Percentiles rank a stretch among this genome's conserved stretches.
phyloP scores from a whole-genome alignment of 2,329 filamentous ascomycete genomes.

The Fusarium redolens region DNA sequence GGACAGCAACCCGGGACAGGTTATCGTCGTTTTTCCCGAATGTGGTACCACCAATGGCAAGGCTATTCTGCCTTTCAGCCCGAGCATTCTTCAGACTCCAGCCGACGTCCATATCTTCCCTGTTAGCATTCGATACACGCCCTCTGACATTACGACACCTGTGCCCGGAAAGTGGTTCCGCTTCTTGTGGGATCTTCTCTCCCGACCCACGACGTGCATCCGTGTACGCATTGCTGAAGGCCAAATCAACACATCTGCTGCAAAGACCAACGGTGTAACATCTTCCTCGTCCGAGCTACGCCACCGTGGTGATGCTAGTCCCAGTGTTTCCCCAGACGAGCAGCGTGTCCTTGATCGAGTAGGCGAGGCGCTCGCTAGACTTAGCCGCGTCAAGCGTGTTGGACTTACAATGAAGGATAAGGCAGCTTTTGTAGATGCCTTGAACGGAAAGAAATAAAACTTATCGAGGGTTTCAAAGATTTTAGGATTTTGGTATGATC shows the following conservation, averaged over 20 bases:
- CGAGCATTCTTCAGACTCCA: constrained; percentile 76
- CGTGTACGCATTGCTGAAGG: constrained; percentile 89
- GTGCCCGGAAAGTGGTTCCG: constrained; percentile 77
- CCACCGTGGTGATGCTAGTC: constrained; percentile 44
- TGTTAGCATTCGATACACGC: constrained; percentile 88
- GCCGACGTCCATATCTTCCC: constrained; percentile 84
- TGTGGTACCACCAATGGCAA: constrained; percentile 94
- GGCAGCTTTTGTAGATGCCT: constrained; percentile 80
- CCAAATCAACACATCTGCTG: constrained; percentile 64
- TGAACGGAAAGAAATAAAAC: constrained; percentile 54
- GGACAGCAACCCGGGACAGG: constrained; percentile 74
- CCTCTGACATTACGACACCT: constrained; percentile 90
- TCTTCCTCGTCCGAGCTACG: constrained; percentile 45
- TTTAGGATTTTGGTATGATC: not conserved
- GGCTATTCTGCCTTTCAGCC: constrained; percentile 86
- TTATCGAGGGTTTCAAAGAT: not conserved
- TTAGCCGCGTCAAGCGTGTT: constrained; percentile 90
- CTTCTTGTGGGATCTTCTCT: constrained; percentile 89
- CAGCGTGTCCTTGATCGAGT: constrained; percentile 79
- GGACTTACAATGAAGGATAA: constrained; percentile 88
- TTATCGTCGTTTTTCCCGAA: constrained; percentile 91
- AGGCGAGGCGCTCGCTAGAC: constrained; percentile 84
- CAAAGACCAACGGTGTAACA: constrained; percentile 51
- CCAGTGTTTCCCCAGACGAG: constrained; percentile 66
- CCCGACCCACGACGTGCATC: constrained; percentile 87